phyloP scores from a whole-genome alignment of 78 protist genomes.

The Speleostelium caveatum region DNA sequence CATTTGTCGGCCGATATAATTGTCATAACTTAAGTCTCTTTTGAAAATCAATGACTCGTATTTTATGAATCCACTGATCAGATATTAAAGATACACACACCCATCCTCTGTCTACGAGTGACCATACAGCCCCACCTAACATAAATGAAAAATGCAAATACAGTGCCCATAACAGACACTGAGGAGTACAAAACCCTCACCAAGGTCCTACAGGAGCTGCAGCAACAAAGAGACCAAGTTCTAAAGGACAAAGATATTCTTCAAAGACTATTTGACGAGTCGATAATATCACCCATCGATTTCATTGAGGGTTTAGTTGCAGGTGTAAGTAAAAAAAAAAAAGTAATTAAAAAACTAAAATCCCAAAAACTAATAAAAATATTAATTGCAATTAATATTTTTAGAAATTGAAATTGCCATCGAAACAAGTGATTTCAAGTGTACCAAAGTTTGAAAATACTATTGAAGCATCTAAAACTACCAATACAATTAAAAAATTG shows the following conservation, averaged over 20 bases:
- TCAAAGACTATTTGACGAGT: background rate
- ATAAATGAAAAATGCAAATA: background rate
- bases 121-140: too few species aligned
- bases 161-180: constrained; percentile 42
- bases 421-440: background rate
- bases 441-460: constrained; percentile 14
- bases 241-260: constrained; percentile 29
- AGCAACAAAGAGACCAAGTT: constrained; percentile 53
- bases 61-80: too few species aligned
- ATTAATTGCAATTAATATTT: background rate
- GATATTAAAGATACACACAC: too few species aligned
- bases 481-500: background rate
- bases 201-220: constrained; percentile 22
- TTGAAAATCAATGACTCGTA: too few species aligned
- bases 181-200: constrained; percentile 50
- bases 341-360: background rate
- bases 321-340: constrained; percentile 12
- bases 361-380: background rate
- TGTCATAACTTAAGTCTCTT: too few species aligned
- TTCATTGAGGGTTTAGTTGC: constrained; percentile 20
- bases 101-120: too few species aligned
- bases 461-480: background rate
- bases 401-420: constrained; percentile 20
- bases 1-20: too few species aligned
- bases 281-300: constrained; percentile 36